Base-by-base conservation (phyloP, 805 yeast genomes). In the Lachancea dasiensis region DNA sequence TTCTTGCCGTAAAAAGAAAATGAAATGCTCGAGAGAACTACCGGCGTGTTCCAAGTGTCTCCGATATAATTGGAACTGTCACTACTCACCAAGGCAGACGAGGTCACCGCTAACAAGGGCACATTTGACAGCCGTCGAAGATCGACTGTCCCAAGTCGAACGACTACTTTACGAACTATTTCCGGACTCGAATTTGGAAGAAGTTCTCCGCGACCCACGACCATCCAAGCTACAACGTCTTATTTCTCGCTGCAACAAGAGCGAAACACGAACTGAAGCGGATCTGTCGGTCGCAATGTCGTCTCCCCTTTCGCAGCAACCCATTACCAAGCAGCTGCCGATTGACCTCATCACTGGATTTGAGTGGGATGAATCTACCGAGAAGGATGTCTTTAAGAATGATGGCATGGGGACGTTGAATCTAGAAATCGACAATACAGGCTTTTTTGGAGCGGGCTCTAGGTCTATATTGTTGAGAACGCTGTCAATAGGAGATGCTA, bases 41-140 rank as follows among this genome's bases (percentile, higher is more conserved):
- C 95, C 95, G 2, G 73, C 72, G 45, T 86, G 95, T 53, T 65
- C 79, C 31, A 84, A 84, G 52, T 86, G 95, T 63, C 58, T 69
- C 6, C 75, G 72, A 38, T 86, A 83, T 53, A 67, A 69, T 16
- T 80, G 94, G 83, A 72, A 72, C 22, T 86, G 95, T 58, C 62
- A 74, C 2, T 86, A 86, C 54, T 79, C 89, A 16, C 95, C 95
- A 11, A 68, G 83, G 43, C 72, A 79, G 2, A 79, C 81, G 23
- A 67, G 95, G 38, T 78, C 90, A 4, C 95, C 95, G 0, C 63
- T 86, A 39, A 86, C 95, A 0, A 65, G 95, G 48, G 86, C 82
- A 3, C 81, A 84, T 61, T 63, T 86, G 47, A 85, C 95, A 11
- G 73, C 73, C 37, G 86, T 86, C 20, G 95, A 86, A 58, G 70